phyloP scores from a whole-genome alignment of 2,329 filamentous ascomycete species.

The Alternaria arbusti region DNA sequence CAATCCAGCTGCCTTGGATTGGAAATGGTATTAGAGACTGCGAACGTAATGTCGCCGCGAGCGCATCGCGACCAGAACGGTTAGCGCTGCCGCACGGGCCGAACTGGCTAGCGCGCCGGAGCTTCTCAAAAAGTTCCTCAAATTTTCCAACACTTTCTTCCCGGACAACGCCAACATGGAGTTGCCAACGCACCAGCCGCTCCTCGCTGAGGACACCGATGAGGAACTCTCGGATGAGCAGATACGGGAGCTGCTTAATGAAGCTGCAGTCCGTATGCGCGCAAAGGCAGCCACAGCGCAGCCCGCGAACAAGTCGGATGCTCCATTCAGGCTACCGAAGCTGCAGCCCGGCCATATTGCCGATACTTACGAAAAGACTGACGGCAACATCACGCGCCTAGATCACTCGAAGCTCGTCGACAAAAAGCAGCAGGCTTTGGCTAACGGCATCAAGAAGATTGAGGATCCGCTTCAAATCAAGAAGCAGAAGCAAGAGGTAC shows the following conservation, averaged over 20 bases:
- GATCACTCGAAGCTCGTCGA: constrained; percentile 60
- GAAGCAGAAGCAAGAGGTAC: constrained; percentile 60
- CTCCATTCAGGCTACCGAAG: constrained; percentile 57
- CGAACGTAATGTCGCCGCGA: neutral
- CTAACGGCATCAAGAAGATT: constrained; percentile 59
- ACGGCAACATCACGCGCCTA: constrained; percentile 60
- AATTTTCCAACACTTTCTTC: constrained; percentile 28
- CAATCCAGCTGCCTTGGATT: neutral
- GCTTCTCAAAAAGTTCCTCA: constrained; percentile 32
- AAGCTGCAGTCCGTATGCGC: constrained; percentile 66
- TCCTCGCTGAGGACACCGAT: constrained; percentile 43
- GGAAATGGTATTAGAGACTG: neutral
- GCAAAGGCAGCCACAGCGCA: constrained; percentile 45
- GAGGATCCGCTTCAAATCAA: constrained; percentile 59
- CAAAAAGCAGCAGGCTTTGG: constrained; percentile 54
- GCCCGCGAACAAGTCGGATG: constrained; percentile 33
- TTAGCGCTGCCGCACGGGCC: constrained; percentile 29
- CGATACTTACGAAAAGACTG: constrained; percentile 61
- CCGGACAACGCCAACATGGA: constrained; percentile 43
- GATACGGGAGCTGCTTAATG: constrained; percentile 66
- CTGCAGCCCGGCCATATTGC: constrained; percentile 56
- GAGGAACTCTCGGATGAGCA: constrained; percentile 67
- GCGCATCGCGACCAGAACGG: neutral
- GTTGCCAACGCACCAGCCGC: constrained; percentile 45
- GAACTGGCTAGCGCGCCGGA: constrained; percentile 26